Conservation (phyloP, 805 yeast species). For the Lachancea sp. region DNA sequence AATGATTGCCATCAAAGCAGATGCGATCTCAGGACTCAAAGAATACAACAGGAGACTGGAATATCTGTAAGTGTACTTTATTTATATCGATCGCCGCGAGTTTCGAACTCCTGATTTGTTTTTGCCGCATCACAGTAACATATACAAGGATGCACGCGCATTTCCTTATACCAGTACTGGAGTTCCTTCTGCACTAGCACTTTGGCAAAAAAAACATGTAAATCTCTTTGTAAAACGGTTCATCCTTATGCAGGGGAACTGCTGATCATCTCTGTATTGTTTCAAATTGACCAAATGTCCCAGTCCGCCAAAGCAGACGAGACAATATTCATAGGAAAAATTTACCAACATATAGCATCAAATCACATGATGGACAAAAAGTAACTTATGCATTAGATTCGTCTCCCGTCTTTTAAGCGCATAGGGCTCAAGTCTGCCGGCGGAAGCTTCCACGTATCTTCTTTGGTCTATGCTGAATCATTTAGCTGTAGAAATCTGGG, state of each 20-base stretch:
- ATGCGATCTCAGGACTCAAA: conserved; percentile 18
- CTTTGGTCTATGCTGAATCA: conserved; percentile 18
- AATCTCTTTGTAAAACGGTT: conserved; percentile 99
- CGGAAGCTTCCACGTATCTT: not conserved
- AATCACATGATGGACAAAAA: no score
- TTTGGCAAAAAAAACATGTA: conserved; percentile 64
- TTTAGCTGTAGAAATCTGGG: conserved; percentile 22
- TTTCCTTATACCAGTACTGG: no score
- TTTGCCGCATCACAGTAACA: no score
- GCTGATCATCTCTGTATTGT: conserved; percentile 99
- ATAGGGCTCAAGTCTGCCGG: no score
- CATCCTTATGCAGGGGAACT: conserved; percentile 99
- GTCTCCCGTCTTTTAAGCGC: no score
- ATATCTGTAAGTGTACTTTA: conserved; percentile 11
- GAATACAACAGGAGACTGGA: conserved; percentile 20
- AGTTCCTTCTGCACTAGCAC: not conserved
- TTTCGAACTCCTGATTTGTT: conserved; percentile 3
- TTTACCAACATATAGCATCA: no score
- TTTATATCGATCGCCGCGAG: not conserved
- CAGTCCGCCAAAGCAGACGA: conserved; percentile 39
- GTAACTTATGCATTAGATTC: no score
- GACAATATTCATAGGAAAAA: conserved; percentile 2
- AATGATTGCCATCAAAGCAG: conserved; percentile 20
- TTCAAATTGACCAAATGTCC: conserved; percentile 99
- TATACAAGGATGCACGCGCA: no score